Evolutionary conservation across 768 basidiomycete species (phyloP), one percentile per base, ranked within the genome.

Genomic region (Agrocybe pediades): DNA sequence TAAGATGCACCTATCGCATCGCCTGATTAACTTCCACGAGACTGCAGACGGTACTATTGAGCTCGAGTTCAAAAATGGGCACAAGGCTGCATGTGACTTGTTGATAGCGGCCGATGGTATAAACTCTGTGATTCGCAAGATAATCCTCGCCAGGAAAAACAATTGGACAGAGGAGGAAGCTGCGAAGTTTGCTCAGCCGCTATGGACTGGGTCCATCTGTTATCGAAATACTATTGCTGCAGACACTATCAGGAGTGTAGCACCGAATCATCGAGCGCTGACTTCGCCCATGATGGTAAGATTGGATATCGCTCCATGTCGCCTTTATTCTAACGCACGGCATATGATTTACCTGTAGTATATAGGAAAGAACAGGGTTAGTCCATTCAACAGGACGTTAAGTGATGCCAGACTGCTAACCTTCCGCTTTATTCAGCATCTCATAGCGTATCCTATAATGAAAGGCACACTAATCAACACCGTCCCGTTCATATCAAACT

Each of bases 1-100:
- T 55, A 66, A 65, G 27, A 67, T 70, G 1, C 66, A 76, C 50
- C 74, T 74, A 2, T 69, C 68, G 15, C 76, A 76, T 47, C 76
- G 78, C 9, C 70, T 85, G 1, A 59, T 63, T 16, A 72, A 71
- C 0, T 84, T 80, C 57, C 62, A 49, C 6, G 72, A 74, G 51
- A 43, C 55, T 8, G 26, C 55, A 16, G 46, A 55, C 4, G 61
- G 65, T 9, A 58, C 66, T 44, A 19, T 67, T 43, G 16, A 67
- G 67, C 52, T 74, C 21, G 13, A 57, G 65, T 86, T 86, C 57
- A 52, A 68, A 5, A 77, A 85, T 42, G 81, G 82, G 8, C 60
- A 73, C 4, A 70, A 64, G 2, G 74, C 76, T 3, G 64, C 69
- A 1, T 84, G 79, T 59, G 81, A 86, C 56, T 43, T 85, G 9